Base-by-base conservation (phyloP, 805 yeast species). In the Martiniozyma abietophila region DNA sequence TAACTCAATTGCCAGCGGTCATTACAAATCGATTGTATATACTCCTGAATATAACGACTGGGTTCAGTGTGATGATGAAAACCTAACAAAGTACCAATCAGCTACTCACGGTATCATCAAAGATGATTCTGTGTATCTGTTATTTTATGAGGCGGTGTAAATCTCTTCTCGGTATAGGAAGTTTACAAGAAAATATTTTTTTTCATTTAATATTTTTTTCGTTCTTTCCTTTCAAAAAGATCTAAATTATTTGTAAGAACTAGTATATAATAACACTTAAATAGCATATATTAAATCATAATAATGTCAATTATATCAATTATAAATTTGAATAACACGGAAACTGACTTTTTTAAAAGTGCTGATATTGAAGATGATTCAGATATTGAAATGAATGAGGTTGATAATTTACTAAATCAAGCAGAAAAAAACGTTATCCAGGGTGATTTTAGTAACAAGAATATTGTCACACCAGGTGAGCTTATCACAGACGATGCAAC, bases 391-490 rank as follows among this genome's bases (percentile, higher is more conserved):
- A 42, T 39, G 50, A 42, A 45, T 27, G 43, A 34, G 15, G 23
- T 40, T n/a, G 41, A 41, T 19, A 32, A 35, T 19, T 25, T 44
- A n/a, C 22, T 43, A 29, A 27, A 32, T 4, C 27, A 25, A 19
- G 38, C 35, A 20, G 32, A 32, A 12, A 21, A 17, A 17, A 39
- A 36, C 18, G n/a, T n/a, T n/a, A n/a, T n/a, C n/a, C 29, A 27
- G n/a, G 18, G 23, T 12, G 35, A 34, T 31, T 18, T 35, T 9
- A 31, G 42, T 14, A 24, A 35, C 11, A 27, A 27, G 6, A 45
- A 58, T 9, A 58, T 92, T 8, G 95, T 89, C 14, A 85, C 96
- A 1, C 98, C 98, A 0, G 98, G 98, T 8, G 96, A 92, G 54
- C 61, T 88, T 32, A 82, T 92, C n/a, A 92, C 97, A 0, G 92